Conservation (phyloP, 306 rosid genomes). For the Lathyrus tuberosus region DNA sequence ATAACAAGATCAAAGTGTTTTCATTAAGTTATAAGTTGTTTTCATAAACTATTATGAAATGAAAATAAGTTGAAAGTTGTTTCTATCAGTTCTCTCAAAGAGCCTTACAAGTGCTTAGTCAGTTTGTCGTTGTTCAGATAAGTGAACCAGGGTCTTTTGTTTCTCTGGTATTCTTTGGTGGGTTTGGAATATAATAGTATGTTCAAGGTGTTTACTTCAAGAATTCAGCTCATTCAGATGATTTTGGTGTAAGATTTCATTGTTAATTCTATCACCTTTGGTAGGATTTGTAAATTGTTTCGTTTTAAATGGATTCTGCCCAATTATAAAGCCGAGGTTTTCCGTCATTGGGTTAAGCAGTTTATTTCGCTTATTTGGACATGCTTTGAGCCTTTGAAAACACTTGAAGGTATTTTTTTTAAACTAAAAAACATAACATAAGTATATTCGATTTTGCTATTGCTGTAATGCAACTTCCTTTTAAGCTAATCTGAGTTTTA, state of each 20-base stretch:
- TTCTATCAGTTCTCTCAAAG: neutral
- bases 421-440: no score
- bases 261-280: neutral
- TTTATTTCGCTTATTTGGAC: neutral
- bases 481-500: constrained; percentile 2
- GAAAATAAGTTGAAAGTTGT: neutral
- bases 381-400: neutral
- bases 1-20: no score
- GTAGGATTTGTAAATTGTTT: neutral
- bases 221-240: neutral
- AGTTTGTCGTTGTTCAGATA: neutral
- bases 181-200: neutral
- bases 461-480: no score
- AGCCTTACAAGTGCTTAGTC: neutral
- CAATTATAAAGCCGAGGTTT: neutral
- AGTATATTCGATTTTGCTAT: no score
- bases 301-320: neutral
- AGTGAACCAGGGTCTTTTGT: neutral
- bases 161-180: neutral
- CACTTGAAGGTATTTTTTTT: no score
- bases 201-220: constrained; percentile 1
- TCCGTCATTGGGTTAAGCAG: neutral
- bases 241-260: neutral
- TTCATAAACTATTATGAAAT: neutral
- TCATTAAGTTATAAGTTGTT: neutral